These are phyloP conservation scores for Solanum chaucha DNA, from an alignment of 257 asterid genomes.

Conservation along the genomic window DNA sequence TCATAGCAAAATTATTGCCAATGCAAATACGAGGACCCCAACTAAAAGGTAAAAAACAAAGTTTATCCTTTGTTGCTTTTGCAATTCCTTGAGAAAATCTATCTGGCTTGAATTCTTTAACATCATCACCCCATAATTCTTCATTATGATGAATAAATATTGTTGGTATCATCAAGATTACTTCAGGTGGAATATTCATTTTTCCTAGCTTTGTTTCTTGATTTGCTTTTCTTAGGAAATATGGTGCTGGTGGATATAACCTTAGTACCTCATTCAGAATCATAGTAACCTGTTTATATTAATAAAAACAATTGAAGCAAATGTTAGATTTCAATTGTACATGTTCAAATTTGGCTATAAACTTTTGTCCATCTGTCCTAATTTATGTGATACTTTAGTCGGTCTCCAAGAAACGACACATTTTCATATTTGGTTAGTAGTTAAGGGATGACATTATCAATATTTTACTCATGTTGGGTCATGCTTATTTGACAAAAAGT, in stretches of 20 bases:
- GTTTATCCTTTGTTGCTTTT: constrained; percentile 27
- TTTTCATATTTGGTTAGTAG: background rate
- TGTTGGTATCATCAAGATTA: constrained; percentile 19
- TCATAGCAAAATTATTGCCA: constrained; percentile 33
- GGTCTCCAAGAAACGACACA: fast-evolving
- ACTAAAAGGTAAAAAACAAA: constrained; percentile 33
- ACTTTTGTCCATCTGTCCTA: background rate
- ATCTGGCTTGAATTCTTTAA: constrained; percentile 39
- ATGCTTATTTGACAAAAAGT: background rate
- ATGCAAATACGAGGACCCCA: constrained; percentile 44
- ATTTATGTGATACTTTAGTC: background rate
- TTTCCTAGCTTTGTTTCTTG: constrained; percentile 37
- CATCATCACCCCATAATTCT: constrained; percentile 39
- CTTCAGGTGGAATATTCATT: constrained; percentile 29
- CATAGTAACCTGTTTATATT: constrained; percentile 25
- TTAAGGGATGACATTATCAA: no score
- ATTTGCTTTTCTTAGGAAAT: constrained; percentile 11
- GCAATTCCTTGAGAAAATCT: constrained; percentile 39
- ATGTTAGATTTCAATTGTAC: background rate
- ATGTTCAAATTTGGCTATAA: background rate
- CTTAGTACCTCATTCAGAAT: constrained; percentile 45
- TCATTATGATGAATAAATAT: constrained; percentile 30
- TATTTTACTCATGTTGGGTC: background rate
- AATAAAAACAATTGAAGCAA: background rate
- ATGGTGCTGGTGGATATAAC: constrained; percentile 34